phyloP scores from a whole-genome alignment of 352 stramenopile species.

The Phytophthora litchii region DNA sequence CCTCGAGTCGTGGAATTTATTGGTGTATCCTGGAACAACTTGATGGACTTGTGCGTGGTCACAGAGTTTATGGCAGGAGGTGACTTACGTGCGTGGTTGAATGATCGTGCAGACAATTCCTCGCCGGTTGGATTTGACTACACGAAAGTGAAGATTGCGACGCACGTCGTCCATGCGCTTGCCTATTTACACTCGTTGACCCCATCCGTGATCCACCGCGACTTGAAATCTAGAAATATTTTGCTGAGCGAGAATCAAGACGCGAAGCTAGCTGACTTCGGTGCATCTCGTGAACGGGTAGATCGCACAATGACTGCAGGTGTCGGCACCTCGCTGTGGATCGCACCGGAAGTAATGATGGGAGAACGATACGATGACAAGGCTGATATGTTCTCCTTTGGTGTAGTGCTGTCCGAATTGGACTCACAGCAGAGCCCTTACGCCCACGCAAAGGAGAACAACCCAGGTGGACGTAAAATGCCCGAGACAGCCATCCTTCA shows the following conservation, averaged over 20 bases:
- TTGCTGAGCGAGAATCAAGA: conserved; percentile 40
- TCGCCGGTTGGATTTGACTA: conserved; percentile 42
- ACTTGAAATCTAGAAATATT: conserved; percentile 64
- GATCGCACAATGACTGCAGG: conserved; percentile 51
- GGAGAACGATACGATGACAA: conserved; percentile 51
- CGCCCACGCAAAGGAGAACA: conserved; percentile 43
- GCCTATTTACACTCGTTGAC: conserved; percentile 53
- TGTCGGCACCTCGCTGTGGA: conserved; percentile 50
- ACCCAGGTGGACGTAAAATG: conserved; percentile 38
- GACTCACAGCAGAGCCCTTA: conserved; percentile 48
- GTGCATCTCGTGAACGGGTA: conserved; percentile 40
- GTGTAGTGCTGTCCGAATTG: conserved; percentile 52
- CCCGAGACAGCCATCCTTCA: conserved; percentile 57
- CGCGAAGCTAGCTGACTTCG: conserved; percentile 59
- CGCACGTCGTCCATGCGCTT: conserved; percentile 45
- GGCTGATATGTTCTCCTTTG: conserved; percentile 57
- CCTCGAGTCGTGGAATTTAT: conserved; percentile 55
- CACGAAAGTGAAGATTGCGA: conserved; percentile 45
- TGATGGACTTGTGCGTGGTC: conserved; percentile 62
- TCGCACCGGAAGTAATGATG: conserved; percentile 54
- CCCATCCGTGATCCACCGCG: conserved; percentile 46
- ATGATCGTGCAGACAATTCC: conserved; percentile 30
- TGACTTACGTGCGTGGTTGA: conserved; percentile 52
- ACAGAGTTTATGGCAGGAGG: conserved; percentile 71
- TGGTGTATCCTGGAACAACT: conserved; percentile 60